Percentiles rank a stretch among this genome's conserved stretches.
Conservation (phyloP, 805 yeast species). For the Candida maesae region DNA sequence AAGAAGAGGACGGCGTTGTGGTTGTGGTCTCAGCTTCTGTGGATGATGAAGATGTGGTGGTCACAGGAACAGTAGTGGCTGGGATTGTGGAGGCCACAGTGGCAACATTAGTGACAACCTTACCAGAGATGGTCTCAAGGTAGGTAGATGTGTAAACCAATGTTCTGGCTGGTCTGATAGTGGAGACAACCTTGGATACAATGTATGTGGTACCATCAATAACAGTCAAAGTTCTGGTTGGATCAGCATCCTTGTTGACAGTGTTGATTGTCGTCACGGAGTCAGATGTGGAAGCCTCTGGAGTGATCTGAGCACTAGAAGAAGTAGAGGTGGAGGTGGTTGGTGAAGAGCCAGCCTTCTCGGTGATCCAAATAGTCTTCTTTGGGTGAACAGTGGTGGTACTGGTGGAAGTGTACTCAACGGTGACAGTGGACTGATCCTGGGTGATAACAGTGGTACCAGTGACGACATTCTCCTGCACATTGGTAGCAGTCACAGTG, state of each 20-base stretch:
- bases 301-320: constrained; percentile 6
- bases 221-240: constrained; percentile 13
- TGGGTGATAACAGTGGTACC: constrained; percentile 13
- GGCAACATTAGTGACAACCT: constrained; percentile 15
- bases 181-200: constrained; percentile 22
- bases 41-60: constrained; percentile 3
- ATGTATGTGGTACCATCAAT: constrained; percentile 26
- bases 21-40: constrained; percentile 2
- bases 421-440: constrained; percentile 13
- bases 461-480: constrained; percentile 10
- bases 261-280: not conserved
- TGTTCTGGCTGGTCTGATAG: constrained; percentile 26
- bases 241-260: constrained; percentile 4
- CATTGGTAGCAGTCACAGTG: constrained; percentile 4
- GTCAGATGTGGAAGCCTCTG: constrained; percentile 2
- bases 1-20: not conserved
- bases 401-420: constrained; percentile 22
- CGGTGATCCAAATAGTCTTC: constrained; percentile 26
- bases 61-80: constrained; percentile 2
- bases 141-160: constrained; percentile 21
- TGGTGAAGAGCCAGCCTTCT: constrained; percentile 17
- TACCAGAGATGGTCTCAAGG: constrained; percentile 20
- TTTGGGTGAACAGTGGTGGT: constrained; percentile 22
- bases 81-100: constrained; percentile 12
- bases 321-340: constrained; percentile 5